Evolutionary conservation across 2,329 filamentous ascomycete species (phyloP), one percentile per base, ranked within the genome.

Genomic region (Apiospora rasikravindrae): DNA sequence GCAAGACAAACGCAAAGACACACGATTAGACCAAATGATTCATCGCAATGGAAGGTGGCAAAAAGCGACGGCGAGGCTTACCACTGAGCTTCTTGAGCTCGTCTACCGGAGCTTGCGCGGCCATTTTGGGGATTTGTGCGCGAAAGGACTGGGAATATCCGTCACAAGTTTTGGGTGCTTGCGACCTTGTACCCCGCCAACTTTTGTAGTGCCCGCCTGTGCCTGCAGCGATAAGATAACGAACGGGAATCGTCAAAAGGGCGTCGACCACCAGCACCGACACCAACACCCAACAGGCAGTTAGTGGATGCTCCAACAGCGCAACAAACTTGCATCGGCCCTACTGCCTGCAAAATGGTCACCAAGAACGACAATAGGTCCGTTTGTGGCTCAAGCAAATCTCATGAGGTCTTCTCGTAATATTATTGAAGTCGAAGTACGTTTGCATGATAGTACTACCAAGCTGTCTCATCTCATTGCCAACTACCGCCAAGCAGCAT

Each of bases 41-140:
- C 13, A 64, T 44, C 4, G 51, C 29, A n/a, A 19, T 42, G 16
- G 16, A 13, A 24, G 6, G 8, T 1, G 10, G 19, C 11, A 26
- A 45, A 19, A 42, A 66, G 40, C 40, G 40, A 26, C 16, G 24
- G 33, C n/a, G 45, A 24, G 51, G 75, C 80, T 74, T 75, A 85
- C 83, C 79, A 72, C 77, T 81, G 76, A 84, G 82, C 81, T 83
- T 83, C 71, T 81, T 76, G 10, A 84, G 82, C 81, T 83, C 82
- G 49, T 83, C 82, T 72, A 80, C 77, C 11, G 83, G 82, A 69
- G 76, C 77, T 77, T 82, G 81, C 70, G 82, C 82, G 73, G 83
- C 83, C 83, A 85, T 85, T 26, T 74, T 82, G 70, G 51, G 10
- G 16, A 14, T 40, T n/a, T 53, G 33, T 69, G 45, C 24, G 68